A percentile compares a stretch with the other conserved stretches of the same genome.
phyloP scores from a whole-genome alignment of 1,284 basidiomycete species.

The Laetiporus sulphureus region DNA sequence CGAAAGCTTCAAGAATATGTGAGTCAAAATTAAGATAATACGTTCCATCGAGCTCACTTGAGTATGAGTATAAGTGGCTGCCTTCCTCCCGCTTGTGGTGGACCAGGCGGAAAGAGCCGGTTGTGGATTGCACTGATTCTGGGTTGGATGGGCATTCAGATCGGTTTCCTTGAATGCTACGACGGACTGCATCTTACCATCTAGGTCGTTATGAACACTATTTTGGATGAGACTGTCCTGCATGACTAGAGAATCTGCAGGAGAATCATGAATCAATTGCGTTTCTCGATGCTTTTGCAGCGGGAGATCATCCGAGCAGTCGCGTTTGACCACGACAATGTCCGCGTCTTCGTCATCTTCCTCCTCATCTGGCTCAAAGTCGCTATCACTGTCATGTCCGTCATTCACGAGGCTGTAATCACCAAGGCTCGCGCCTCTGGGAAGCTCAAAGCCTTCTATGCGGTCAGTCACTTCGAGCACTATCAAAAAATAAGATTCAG shows the following conservation, averaged over 20 bases:
- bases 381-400: slow-evolving; percentile 9
- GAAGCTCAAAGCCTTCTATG: slow-evolving; percentile 8
- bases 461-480: slow-evolving; percentile 3
- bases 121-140: no score
- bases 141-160: no score
- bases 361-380: slow-evolving; percentile 12
- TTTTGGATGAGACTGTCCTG: neutral
- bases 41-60: neutral
- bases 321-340: slow-evolving; percentile 6
- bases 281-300: no score
- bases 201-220: no score
- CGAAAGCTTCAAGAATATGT: slow-evolving; percentile 2
- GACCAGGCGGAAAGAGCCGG: slow-evolving; percentile 4
- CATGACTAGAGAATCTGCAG: neutral
- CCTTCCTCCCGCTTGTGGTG: slow-evolving; percentile 1
- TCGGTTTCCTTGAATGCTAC: no score
- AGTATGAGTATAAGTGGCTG: slow-evolving; percentile 1
- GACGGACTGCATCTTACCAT: no score
- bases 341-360: slow-evolving; percentile 8
- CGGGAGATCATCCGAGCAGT: no score
- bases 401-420: slow-evolving; percentile 5
- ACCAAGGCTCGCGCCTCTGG: neutral
- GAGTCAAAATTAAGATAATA: neutral
- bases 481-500: neutral
- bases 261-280: no score